These are phyloP conservation scores for Bruguiera sexangula DNA, from an alignment of 345 rosid genomes.

Conservation along the genomic window DNA sequence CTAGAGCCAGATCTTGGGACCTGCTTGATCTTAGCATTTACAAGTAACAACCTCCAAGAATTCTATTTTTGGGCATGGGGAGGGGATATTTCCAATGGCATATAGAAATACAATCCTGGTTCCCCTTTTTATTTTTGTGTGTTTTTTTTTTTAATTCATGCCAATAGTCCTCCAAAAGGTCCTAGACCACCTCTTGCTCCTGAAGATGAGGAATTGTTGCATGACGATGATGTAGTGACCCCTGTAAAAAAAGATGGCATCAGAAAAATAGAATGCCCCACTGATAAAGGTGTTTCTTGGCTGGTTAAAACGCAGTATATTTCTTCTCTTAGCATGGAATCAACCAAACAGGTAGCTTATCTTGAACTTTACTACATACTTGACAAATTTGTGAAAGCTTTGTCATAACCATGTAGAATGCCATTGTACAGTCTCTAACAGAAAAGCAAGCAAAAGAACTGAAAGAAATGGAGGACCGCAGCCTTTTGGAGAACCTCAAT, in stretches of 20 bases:
- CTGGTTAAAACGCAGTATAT: constrained; percentile 93
- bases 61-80: constrained; percentile 2
- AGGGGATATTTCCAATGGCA: neutral
- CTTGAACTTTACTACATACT: neutral
- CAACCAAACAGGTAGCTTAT: constrained; percentile 67
- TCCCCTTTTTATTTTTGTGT: constrained; percentile 7
- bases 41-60: constrained; percentile 51
- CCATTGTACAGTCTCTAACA: constrained; percentile 66
- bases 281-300: constrained; percentile 95
- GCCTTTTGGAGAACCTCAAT: constrained; percentile 68
- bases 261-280: constrained; percentile 80
- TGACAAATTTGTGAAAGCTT: constrained; percentile 9
- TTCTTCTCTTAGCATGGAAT: constrained; percentile 78
- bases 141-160: neutral
- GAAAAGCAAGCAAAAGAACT: constrained; percentile 95
- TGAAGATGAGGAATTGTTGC: constrained; percentile 88
- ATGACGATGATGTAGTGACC: constrained; percentile 69
- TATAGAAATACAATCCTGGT: constrained; percentile 11
- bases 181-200: constrained; percentile 64
- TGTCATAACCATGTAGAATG: constrained; percentile 10
- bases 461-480: constrained; percentile 69
- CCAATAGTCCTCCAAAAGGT: constrained; percentile 60
- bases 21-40: constrained; percentile 92
- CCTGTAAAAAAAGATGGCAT: constrained; percentile 87
- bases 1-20: constrained; percentile 98